Base-by-base conservation (phyloP, 441 rosid species). In the Gossypium gossypioides region DNA sequence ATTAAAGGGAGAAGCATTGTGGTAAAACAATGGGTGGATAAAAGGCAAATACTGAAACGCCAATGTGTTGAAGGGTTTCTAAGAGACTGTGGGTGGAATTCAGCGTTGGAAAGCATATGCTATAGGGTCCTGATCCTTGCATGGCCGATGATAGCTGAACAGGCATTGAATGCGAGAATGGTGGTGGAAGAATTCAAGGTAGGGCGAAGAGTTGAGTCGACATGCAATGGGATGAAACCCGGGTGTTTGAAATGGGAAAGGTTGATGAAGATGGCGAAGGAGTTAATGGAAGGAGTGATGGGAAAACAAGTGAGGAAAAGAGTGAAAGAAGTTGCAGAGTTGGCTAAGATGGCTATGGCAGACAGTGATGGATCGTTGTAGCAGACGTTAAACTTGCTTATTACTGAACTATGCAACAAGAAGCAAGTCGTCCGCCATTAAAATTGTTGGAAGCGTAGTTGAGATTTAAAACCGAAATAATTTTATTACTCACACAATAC, bases 101-200 rank as follows among this genome's bases (percentile, higher is more conserved):
- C 44, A 37, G 12, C 12, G 44, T 37, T 37, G 44, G 44, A 89
- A 77, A 88, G 91, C 75, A 75, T 89, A 56, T 80, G 91, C 13
- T 86, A 83, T 0, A 91, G 86, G 2, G 89, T 89, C 18, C 93
- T 95, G 0, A 72, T 90, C 22, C 78, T 92, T 0, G 95, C 87
- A 6, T 90, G 93, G 96, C 93, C 93, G 0, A 75, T 86, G 92
- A 76, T 82, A 87, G 97, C 92, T 0, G 95, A 92, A 6, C 96
- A 90, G 72, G 89, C 85, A 0, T 44, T 86, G 71, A 92, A 89
- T 48, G 86, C 91, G 0, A 84, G 79, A 73, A 68, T 88, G 85
- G 69, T 90, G 40, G 87, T n/a, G 56, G 98, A 92, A 65, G 92
- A 90, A 84, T n/a, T 92, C 2, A 86, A 83, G 55, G 72, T 85